A percentile compares a stretch with the other conserved stretches of the same genome.
These are phyloP conservation scores for Colletotrichum sp. DNA, from an alignment of 2,329 filamentous ascomycete genomes.

Conservation along the genomic window DNA sequence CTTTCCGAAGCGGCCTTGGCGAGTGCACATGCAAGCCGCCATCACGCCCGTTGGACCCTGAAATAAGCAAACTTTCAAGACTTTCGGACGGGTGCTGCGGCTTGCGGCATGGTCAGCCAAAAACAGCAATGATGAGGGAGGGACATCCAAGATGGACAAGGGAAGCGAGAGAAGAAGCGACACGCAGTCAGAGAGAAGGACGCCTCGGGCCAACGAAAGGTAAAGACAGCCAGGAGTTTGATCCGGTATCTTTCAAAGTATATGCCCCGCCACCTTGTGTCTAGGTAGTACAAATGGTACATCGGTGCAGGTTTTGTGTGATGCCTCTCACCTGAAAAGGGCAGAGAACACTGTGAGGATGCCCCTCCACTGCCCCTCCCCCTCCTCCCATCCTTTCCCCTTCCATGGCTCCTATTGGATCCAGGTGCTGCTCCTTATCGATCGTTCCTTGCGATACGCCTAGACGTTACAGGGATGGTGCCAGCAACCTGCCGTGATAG, in stretches of 20 bases:
- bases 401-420: background rate
- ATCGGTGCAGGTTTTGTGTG: background rate
- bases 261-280: background rate
- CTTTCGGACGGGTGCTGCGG: background rate
- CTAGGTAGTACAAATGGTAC: background rate
- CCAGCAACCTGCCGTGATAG: background rate
- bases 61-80: slow-evolving; percentile 2
- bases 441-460: background rate
- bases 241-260: background rate
- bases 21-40: slow-evolving; percentile 16
- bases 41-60: slow-evolving; percentile 19
- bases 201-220: background rate
- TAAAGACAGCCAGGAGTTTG: background rate
- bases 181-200: background rate
- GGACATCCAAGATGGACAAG: background rate
- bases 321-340: background rate
- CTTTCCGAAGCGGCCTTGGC: slow-evolving; percentile 8
- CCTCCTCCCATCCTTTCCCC: background rate
- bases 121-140: background rate
- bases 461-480: background rate
- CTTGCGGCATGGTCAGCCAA: background rate
- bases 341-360: background rate
- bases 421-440: background rate
- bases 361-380: background rate
- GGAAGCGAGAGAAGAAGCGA: background rate